A percentile compares a stretch with the other conserved stretches of the same genome.
Conservation (phyloP, 1,284 basidiomycete species). For the Trametes versicolor region DNA sequence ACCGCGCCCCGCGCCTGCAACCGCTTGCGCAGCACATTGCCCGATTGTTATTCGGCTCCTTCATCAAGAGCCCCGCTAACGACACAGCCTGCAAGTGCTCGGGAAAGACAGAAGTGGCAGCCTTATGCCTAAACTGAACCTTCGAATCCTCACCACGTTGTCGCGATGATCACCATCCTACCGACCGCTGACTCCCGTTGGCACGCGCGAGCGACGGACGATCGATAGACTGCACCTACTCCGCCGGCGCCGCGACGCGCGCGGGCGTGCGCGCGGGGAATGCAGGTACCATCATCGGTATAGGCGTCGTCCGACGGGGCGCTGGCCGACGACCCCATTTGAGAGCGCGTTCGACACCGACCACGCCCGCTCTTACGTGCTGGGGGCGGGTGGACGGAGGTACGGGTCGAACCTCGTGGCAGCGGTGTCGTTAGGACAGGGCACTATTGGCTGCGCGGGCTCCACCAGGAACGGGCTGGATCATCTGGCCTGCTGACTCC, state of each 20-base stretch:
- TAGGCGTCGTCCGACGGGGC: constrained; percentile 1
- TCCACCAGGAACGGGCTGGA: constrained; percentile 12
- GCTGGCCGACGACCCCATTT: constrained; percentile 8
- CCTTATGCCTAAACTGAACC: constrained; percentile 15
- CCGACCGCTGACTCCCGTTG: constrained; percentile 1
- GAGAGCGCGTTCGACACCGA: background rate
- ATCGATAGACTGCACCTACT: constrained; percentile 12
- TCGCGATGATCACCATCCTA: constrained; percentile 24
- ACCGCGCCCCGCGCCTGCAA: constrained; percentile 1
- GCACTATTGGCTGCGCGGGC: constrained; percentile 15
- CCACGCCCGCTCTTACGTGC: constrained; percentile 17
- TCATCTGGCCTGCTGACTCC: constrained; percentile 22
- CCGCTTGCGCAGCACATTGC: constrained; percentile 1
- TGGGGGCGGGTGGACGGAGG: constrained; percentile 8
- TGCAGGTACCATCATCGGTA: constrained; percentile 5
- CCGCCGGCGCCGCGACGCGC: constrained; percentile 2
- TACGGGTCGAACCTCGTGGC: constrained; percentile 20
- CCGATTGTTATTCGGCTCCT: constrained; percentile 20
- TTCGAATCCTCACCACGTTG: constrained; percentile 14
- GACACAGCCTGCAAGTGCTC: constrained; percentile 21
- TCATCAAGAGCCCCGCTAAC: constrained; percentile 18
- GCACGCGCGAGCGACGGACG: constrained; percentile 3
- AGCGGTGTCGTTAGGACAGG: constrained; percentile 7
- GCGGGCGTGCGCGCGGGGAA: constrained; percentile 3
- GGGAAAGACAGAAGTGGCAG: constrained; percentile 18